phyloP scores from a whole-genome alignment of 2,329 filamentous ascomycete genomes.

The Ilyonectria mors-panacis region DNA sequence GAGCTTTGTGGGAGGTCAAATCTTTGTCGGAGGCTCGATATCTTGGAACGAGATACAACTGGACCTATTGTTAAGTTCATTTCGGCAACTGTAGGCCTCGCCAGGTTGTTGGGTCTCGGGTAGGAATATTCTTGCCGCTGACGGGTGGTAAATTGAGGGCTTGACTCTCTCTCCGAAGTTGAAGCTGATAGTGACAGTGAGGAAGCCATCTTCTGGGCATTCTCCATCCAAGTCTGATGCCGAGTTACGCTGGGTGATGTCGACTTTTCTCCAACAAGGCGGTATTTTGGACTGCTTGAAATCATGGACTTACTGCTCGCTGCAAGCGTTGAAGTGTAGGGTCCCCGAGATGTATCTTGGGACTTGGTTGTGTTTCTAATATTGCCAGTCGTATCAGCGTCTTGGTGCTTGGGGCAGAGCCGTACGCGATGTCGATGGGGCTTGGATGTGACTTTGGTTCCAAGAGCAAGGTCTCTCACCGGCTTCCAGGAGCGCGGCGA shows the following conservation, averaged over 20 bases:
- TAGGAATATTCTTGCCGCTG: slow-evolving; percentile 11
- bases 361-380: neutral
- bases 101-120: slow-evolving; percentile 1
- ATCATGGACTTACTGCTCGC: slow-evolving; percentile 10
- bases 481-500: slow-evolving; percentile 9
- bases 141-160: slow-evolving; percentile 5
- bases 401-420: neutral
- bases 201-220: slow-evolving; percentile 45
- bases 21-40: slow-evolving; percentile 42
- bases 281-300: neutral
- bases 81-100: slow-evolving; percentile 5
- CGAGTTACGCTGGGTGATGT: neutral
- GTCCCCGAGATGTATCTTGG: neutral
- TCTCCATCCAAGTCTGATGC: slow-evolving; percentile 37
- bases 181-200: slow-evolving; percentile 41
- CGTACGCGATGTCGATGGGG: neutral
- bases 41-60: slow-evolving; percentile 39
- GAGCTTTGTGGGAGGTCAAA: slow-evolving; percentile 37
- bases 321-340: slow-evolving; percentile 7
- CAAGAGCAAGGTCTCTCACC: neutral
- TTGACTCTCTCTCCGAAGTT: slow-evolving; percentile 19
- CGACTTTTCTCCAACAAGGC: neutral
- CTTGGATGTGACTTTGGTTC: neutral
- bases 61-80: neutral
- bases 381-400: neutral